Conservation (phyloP, 306 rosid genomes). For the Arachis stenosperma region DNA sequence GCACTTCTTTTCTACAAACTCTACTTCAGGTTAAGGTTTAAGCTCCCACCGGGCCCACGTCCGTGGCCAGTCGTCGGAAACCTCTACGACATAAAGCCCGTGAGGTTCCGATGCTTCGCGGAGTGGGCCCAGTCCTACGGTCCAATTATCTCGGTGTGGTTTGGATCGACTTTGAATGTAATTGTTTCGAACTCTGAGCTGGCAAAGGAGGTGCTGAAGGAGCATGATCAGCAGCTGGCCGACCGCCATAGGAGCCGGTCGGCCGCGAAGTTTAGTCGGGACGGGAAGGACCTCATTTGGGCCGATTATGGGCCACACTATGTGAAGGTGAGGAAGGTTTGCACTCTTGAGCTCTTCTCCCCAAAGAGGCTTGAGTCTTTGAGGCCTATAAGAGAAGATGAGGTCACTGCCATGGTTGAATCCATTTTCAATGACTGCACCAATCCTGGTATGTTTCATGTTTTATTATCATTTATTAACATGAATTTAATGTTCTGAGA, state of each 20-base stretch:
- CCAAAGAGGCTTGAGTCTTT: conserved; percentile 67
- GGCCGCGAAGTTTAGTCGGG: conserved; percentile 73
- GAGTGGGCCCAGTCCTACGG: conserved; percentile 85
- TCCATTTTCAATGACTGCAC: conserved; percentile 61
- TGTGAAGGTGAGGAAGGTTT: conserved; percentile 93
- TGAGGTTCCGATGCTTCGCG: conserved; percentile 77
- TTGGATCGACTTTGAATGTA: conserved; percentile 74
- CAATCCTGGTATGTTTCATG: conserved; percentile 48
- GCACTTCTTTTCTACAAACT: conserved; percentile 48
- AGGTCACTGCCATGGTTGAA: conserved; percentile 88
- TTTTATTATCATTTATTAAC: no score
- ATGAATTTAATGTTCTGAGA: no score
- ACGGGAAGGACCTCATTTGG: conserved; percentile 88
- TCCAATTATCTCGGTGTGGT: conserved; percentile 89
- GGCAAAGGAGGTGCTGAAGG: conserved; percentile 78
- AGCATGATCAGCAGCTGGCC: conserved; percentile 72
- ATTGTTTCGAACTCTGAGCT: conserved; percentile 66
- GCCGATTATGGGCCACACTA: conserved; percentile 96
- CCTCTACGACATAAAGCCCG: conserved; percentile 81
- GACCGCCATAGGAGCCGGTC: conserved; percentile 75
- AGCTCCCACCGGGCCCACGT: conserved; percentile 85
- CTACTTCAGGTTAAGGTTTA: conserved; percentile 60
- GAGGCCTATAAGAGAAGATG: conserved; percentile 86
- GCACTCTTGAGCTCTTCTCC: conserved; percentile 90
- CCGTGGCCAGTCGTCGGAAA: conserved; percentile 87